Evolutionary conservation across 2,329 filamentous ascomycete species (phyloP), one percentile per base, ranked within the genome.

Genomic region (Scytalidium lignicola): DNA sequence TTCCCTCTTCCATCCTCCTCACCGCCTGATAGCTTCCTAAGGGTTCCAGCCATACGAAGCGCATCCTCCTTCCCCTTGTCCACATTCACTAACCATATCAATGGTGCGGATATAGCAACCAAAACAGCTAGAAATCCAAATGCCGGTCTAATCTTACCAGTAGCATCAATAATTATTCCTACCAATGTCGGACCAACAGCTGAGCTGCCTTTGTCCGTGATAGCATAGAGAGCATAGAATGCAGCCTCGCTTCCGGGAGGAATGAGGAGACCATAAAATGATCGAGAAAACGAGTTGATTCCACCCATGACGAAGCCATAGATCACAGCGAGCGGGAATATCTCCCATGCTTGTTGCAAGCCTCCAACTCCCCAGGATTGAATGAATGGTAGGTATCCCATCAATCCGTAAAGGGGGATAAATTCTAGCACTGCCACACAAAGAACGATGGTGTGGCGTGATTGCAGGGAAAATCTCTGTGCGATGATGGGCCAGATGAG

Each of bases 281-380:
- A 91, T 23, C 92, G 84, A 64, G 92, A 97, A 68, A 97, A 96
- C 18, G 86, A 86, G 50, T 88, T 89, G 29, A 97, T 71, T 0
- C 93, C 93, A n/a, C 92, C 93, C 43, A 97, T 82, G 2, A 96
- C 91, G 43, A 99, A 82, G 0, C 93, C 93, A 65, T 96, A 96
- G 15, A 97, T 81, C 2, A 88, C 86, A 0, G 90, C 91, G 1
- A 99, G 71, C 0, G 89, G 88, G 61, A 93, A 97, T 87, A 99
- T 96, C 61, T 99, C 93, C 88, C 90, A 96, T 1, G 88, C 82
- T 65, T 93, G 84, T 66, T 96, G 91, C 12, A 99, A 74, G 1
- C 93, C 93, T 29, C 90, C 71, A 5, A 88, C 82, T 0, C 90
- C 91, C 67, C 86, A 81, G 9, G 75, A 71, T 59, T 82, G 78